These are phyloP conservation scores for Auriscalpium microsporum DNA, from an alignment of 768 basidiomycete species.

Conservation along the genomic window DNA sequence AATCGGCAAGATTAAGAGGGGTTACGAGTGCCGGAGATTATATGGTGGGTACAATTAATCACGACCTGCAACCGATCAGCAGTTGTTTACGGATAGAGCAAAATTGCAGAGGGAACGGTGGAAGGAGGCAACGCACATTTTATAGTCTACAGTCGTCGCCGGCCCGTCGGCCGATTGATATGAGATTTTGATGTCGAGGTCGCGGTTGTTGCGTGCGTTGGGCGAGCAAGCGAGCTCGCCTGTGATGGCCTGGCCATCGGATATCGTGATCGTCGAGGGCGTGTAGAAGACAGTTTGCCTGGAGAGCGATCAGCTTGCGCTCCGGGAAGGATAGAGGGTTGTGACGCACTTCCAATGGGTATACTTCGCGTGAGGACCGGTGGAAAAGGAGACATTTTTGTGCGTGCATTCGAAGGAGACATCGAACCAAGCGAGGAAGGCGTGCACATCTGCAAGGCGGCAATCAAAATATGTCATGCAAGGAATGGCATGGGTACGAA, in stretches of 20 bases:
- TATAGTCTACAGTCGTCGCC: conserved; percentile 50
- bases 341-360: conserved; percentile 88
- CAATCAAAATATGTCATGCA: not conserved
- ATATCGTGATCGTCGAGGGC: conserved; percentile 61
- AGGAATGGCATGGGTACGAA: conserved; percentile 29
- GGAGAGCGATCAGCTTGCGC: conserved; percentile 1
- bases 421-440: conserved; percentile 99
- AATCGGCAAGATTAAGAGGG: too few species aligned
- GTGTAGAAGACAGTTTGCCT: conserved; percentile 99
- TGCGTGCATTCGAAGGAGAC: conserved; percentile 92
- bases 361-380: conserved; percentile 94
- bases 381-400: conserved; percentile 92
- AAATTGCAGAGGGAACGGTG: conserved; percentile 12
- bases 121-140: conserved; percentile 65
- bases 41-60: conserved; percentile 25
- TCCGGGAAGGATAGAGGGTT: not conserved
- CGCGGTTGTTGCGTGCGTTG: conserved; percentile 88
- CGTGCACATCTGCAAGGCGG: conserved; percentile 68
- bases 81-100: conserved; percentile 25
- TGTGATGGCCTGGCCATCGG: conserved; percentile 60
- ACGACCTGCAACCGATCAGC: conserved; percentile 73
- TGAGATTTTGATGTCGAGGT: conserved; percentile 81
- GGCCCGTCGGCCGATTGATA: conserved; percentile 36
- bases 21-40: too few species aligned
- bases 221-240: conserved; percentile 77